These are phyloP conservation scores for Penicillium ucsense DNA, from an alignment of 495 filamentous ascomycete species.

Conservation along the genomic window DNA sequence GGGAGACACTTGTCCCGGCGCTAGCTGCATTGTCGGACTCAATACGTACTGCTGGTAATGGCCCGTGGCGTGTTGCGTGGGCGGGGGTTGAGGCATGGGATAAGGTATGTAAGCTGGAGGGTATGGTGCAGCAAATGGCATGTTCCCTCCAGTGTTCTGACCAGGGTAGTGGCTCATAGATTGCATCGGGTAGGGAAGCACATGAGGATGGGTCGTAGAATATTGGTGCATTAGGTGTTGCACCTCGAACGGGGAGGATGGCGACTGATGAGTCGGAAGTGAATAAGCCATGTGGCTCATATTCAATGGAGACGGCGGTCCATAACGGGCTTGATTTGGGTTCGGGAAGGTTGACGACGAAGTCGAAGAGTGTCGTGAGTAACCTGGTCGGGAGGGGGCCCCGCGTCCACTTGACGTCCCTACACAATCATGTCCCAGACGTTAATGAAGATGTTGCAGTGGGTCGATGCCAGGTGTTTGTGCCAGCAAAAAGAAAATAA, in stretches of 20 bases:
- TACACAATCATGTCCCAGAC: slow-evolving; percentile 2
- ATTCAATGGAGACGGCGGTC: slow-evolving; percentile 25
- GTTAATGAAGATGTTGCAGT: slow-evolving; percentile 4
- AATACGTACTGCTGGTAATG: slow-evolving; percentile 21
- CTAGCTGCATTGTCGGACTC: slow-evolving; percentile 11
- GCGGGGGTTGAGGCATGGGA: slow-evolving; percentile 15
- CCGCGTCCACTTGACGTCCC: slow-evolving; percentile 7
- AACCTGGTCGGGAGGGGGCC: slow-evolving; percentile 10
- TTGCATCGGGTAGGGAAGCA: slow-evolving; percentile 29
- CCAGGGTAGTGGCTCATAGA: slow-evolving; percentile 26
- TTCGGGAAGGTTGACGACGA: slow-evolving; percentile 14
- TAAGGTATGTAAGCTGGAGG: slow-evolving; percentile 23
- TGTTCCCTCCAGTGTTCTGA: slow-evolving; percentile 13
- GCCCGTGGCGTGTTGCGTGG: slow-evolving; percentile 17
- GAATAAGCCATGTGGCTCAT: slow-evolving; percentile 38
- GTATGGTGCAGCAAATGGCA: slow-evolving; percentile 23
- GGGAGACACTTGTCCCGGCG: slow-evolving; percentile 13
- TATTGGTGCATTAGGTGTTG: slow-evolving; percentile 25
- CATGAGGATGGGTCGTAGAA: slow-evolving; percentile 15
- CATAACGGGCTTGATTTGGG: slow-evolving; percentile 17
- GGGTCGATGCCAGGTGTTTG: too few relatives aligned
- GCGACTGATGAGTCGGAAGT: slow-evolving; percentile 31
- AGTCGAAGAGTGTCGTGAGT: slow-evolving; percentile 15
- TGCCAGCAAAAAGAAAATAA: too few relatives aligned
- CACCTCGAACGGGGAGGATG: slow-evolving; percentile 21